Conservation (phyloP, 1,284 basidiomycete species). For the Agaricales sp. region DNA sequence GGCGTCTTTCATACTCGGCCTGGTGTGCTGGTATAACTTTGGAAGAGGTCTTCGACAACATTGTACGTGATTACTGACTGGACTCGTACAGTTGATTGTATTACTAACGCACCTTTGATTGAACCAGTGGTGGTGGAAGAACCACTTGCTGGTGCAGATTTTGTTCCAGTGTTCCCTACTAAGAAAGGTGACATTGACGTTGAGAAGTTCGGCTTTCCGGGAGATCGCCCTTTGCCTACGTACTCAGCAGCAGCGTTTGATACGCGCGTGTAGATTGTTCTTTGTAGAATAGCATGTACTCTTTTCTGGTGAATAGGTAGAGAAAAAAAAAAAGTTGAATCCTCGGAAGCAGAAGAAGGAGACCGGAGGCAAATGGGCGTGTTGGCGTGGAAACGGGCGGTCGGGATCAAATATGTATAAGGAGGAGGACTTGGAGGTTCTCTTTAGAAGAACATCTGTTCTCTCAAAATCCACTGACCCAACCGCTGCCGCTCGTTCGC, state of each 20-base stretch:
- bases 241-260: neutral
- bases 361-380: neutral
- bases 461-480: neutral
- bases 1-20: slow-evolving; percentile 44
- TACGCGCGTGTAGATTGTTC: slow-evolving; percentile 1
- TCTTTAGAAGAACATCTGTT: neutral
- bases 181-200: neutral
- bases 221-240: neutral
- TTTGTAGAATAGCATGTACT: too few species aligned
- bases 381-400: neutral
- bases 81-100: too few species aligned
- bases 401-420: neutral
- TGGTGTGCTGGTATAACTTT: slow-evolving; percentile 63
- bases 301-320: too few species aligned
- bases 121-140: neutral
- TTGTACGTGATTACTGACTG: slow-evolving; percentile 45
- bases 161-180: neutral
- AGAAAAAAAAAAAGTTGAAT: too few species aligned
- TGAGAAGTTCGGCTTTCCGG: neutral
- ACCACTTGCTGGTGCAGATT: neutral
- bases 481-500: neutral
- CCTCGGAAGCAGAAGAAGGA: neutral
- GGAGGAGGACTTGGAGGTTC: neutral
- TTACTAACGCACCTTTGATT: neutral
- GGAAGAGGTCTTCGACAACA: slow-evolving; percentile 60